Percentiles rank a stretch among this genome's conserved stretches.
Evolutionary conservation across 495 filamentous ascomycete species (phyloP).

Genomic region (Bacidia gigantensis): DNA sequence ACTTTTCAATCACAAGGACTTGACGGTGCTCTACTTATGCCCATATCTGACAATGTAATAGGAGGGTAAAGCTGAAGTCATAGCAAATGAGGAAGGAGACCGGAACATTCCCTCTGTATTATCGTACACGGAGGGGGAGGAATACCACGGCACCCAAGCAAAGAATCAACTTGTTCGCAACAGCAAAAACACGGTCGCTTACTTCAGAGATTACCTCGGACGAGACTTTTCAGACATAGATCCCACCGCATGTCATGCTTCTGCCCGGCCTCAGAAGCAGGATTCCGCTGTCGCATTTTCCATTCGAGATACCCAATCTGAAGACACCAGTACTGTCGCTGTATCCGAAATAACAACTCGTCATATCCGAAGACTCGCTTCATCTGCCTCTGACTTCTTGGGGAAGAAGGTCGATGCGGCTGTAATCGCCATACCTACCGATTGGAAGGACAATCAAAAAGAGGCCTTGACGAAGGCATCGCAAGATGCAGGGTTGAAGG

Average conservation of each 20-base stretch:
- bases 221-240: slow-evolving; percentile 76
- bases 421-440: slow-evolving; percentile 85
- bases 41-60: slow-evolving; percentile 22
- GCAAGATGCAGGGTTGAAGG: slow-evolving; percentile 68
- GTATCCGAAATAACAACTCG: slow-evolving; percentile 79
- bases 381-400: slow-evolving; percentile 78
- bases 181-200: slow-evolving; percentile 79
- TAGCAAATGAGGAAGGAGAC: slow-evolving; percentile 98
- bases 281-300: slow-evolving; percentile 68
- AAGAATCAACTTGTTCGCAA: slow-evolving; percentile 88
- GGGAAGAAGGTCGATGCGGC: slow-evolving; percentile 85
- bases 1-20: background rate
- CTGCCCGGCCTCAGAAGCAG: slow-evolving; percentile 72
- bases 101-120: slow-evolving; percentile 91
- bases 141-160: slow-evolving; percentile 91
- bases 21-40: background rate
- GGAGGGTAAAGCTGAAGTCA: slow-evolving; percentile 93
- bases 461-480: slow-evolving; percentile 65
- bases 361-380: slow-evolving; percentile 66
- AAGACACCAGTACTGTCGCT: slow-evolving; percentile 54
- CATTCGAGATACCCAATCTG: slow-evolving; percentile 59
- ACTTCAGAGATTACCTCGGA: slow-evolving; percentile 90
- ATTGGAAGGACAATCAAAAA: slow-evolving; percentile 78
- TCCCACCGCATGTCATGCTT: slow-evolving; percentile 84
- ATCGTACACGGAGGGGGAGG: slow-evolving; percentile 88